Evolutionary conservation across 2,329 filamentous ascomycete genomes (phyloP).

Genomic region (Ceratocystis harringtonii): DNA sequence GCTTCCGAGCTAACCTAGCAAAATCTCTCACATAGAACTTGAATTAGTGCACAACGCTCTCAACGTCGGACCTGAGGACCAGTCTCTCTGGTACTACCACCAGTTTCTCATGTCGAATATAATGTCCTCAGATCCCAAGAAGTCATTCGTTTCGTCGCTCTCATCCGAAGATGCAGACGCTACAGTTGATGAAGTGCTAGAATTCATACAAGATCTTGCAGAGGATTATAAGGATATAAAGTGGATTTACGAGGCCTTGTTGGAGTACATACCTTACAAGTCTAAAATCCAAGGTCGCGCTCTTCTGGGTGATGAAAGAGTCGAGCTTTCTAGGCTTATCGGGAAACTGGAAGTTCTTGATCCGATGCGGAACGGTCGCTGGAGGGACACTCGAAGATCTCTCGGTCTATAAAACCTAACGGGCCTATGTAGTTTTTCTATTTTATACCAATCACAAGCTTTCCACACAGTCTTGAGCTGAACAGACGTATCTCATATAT

Average conservation of each 20-base stretch:
- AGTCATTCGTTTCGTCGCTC: slow-evolving; percentile 51
- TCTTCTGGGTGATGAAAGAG: slow-evolving; percentile 28
- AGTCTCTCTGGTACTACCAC: slow-evolving; percentile 95
- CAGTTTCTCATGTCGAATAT: slow-evolving; percentile 67
- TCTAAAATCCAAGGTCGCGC: slow-evolving; percentile 35
- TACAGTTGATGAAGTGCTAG: slow-evolving; percentile 57
- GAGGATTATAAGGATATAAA: slow-evolving; percentile 48
- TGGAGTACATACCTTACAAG: slow-evolving; percentile 55
- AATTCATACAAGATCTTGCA: slow-evolving; percentile 52
- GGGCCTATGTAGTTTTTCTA: background rate
- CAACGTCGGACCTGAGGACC: slow-evolving; percentile 82
- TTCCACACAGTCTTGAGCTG: background rate
- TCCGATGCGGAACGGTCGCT: slow-evolving; percentile 57
- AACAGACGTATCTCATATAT: background rate
- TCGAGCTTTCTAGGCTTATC: slow-evolving; percentile 43
- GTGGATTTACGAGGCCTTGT: slow-evolving; percentile 76
- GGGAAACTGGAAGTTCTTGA: slow-evolving; percentile 53
- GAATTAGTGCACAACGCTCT: slow-evolving; percentile 60
- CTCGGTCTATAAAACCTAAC: slow-evolving; percentile 19
- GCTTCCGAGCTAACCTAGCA: background rate
- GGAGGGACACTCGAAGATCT: slow-evolving; percentile 50
- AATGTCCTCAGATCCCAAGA: slow-evolving; percentile 32
- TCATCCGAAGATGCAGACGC: slow-evolving; percentile 43
- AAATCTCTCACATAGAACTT: slow-evolving; percentile 41
- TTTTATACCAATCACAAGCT: background rate